phyloP scores from a whole-genome alignment of 768 basidiomycete genomes.

The Auricularia cornea region DNA sequence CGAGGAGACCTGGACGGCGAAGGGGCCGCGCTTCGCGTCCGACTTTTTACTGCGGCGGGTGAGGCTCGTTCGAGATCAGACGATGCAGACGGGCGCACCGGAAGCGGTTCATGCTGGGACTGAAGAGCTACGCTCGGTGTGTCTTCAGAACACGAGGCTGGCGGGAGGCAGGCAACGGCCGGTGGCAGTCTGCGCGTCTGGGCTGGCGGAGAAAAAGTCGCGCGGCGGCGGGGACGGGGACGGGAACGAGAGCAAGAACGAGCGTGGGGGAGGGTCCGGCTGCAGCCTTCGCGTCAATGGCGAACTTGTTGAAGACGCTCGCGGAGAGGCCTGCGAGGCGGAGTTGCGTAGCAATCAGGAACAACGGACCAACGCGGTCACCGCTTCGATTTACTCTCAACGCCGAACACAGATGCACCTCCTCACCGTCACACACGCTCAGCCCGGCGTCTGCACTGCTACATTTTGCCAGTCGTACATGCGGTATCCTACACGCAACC shows the following conservation, averaged over 20 bases:
- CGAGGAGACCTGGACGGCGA: slow-evolving; percentile 15
- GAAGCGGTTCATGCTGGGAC: not conserved
- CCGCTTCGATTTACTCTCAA: too few species aligned
- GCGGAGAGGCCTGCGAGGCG: not conserved
- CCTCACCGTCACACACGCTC: too few species aligned
- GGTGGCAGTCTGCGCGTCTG: too few species aligned
- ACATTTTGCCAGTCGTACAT: not conserved
- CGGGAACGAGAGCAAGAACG: not conserved
- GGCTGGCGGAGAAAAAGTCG: too few species aligned
- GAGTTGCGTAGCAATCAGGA: not conserved
- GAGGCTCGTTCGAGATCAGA: slow-evolving; percentile 17
- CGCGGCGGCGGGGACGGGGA: too few species aligned
- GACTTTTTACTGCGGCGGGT: slow-evolving; percentile 60
- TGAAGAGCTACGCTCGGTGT: not conserved
- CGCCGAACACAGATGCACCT: too few species aligned
- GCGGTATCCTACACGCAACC: not conserved
- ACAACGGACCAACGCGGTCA: not conserved
- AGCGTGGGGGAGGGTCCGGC: not conserved
- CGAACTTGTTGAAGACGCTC: not conserved
- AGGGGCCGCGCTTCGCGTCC: slow-evolving; percentile 45
- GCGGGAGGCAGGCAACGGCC: not conserved
- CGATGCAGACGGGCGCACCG: slow-evolving; percentile 8
- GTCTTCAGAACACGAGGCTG: not conserved
- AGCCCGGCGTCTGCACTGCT: not conserved
- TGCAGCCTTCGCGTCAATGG: too few species aligned